These are phyloP conservation scores for Fusarium ramigenum DNA, from an alignment of 2,329 filamentous ascomycete species.

Conservation along the genomic window DNA sequence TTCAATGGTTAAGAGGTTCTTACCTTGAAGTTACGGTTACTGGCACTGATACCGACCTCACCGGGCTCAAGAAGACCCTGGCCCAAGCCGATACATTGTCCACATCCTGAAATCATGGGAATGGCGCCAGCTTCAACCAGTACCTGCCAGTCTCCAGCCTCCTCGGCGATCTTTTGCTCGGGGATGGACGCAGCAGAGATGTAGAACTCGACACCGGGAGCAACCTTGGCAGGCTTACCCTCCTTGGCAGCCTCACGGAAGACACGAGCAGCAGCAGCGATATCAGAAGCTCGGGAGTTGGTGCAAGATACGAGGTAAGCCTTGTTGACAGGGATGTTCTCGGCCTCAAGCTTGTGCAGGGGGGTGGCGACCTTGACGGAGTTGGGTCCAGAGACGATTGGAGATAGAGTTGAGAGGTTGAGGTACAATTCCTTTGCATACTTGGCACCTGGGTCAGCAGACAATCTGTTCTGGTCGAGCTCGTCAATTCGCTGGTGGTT, in stretches of 20 bases:
- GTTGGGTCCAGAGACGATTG: conserved; percentile 88
- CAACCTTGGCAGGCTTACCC: conserved; percentile 74
- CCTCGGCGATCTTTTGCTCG: conserved; percentile 82
- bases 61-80: conserved; percentile 81
- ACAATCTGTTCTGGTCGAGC: conserved; percentile 71
- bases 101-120: conserved; percentile 75
- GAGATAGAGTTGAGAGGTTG: conserved; percentile 83
- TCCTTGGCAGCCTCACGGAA: conserved; percentile 80
- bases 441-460: conserved; percentile 77
- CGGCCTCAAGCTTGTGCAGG: conserved; percentile 73
- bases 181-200: conserved; percentile 84
- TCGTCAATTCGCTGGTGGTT: conserved; percentile 78
- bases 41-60: conserved; percentile 84
- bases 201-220: conserved; percentile 83
- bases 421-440: conserved; percentile 88
- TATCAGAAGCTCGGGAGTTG: conserved; percentile 82
- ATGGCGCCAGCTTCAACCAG: conserved; percentile 83
- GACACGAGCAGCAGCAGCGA: conserved; percentile 80
- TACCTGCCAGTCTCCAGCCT: conserved; percentile 84
- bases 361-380: conserved; percentile 89
- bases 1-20: rapidly evolving
- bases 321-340: conserved; percentile 82
- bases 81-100: conserved; percentile 86
- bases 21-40: conserved; percentile 29
- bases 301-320: conserved; percentile 93